Percentiles rank a stretch among this genome's conserved stretches.
These are phyloP conservation scores for Penicillium nordicum DNA, from an alignment of 2,329 filamentous ascomycete genomes.

Conservation along the genomic window DNA sequence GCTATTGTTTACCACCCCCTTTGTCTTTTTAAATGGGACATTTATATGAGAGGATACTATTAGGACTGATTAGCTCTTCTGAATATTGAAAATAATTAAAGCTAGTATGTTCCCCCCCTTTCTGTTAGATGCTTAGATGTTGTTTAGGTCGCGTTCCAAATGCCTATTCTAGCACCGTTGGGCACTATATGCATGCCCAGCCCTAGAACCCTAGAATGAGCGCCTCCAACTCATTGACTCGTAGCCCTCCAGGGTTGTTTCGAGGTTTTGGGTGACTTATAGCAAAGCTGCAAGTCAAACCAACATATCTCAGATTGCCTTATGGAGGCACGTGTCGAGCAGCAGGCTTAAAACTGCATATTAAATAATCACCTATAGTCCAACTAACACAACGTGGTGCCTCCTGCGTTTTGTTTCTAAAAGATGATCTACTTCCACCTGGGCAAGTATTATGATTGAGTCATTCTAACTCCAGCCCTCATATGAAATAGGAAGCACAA, in stretches of 20 bases:
- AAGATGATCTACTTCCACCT: not conserved
- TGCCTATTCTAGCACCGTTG: not conserved
- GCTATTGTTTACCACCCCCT: constrained; percentile 1
- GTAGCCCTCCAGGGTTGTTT: no score
- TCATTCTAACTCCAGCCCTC: not conserved
- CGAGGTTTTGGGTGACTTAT: no score
- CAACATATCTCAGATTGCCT: no score
- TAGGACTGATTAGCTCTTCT: no score
- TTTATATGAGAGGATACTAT: not conserved
- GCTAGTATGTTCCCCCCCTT: not conserved
- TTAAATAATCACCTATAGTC: not conserved
- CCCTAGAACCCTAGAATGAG: no score
- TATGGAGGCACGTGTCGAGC: not conserved
- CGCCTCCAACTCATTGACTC: no score
- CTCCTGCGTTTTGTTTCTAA: not conserved
- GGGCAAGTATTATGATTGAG: not conserved
- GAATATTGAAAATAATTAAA: not conserved
- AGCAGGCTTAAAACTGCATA: not conserved
- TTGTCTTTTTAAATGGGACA: constrained; percentile 32
- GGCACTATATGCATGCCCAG: not conserved
- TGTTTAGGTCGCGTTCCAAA: not conserved
- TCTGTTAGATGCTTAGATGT: not conserved
- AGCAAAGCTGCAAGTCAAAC: no score
- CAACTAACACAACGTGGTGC: not conserved
- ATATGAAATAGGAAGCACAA: not conserved